phyloP scores from a whole-genome alignment of 2,329 filamentous ascomycete species.

The Ilyonectria destructans region DNA sequence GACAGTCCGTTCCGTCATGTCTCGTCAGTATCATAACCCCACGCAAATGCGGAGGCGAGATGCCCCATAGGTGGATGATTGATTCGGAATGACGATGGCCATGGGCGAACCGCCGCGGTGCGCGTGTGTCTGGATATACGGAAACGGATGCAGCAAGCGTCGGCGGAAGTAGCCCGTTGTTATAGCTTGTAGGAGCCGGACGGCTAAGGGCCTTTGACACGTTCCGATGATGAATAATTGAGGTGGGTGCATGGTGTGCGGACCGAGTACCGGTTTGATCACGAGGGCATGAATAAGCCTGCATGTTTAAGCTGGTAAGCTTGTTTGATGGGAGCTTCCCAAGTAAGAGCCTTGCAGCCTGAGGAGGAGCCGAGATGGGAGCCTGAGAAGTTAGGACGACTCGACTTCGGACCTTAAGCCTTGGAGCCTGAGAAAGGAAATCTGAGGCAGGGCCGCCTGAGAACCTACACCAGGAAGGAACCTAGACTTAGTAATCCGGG shows the following conservation, averaged over 20 bases:
- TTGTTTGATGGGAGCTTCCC: too few relatives aligned
- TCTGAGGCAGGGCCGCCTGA: not conserved
- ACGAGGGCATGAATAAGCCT: too few relatives aligned
- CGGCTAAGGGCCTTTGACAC: not conserved
- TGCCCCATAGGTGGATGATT: not conserved
- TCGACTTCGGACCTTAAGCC: not conserved
- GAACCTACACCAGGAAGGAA: too few relatives aligned
- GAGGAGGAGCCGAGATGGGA: too few relatives aligned
- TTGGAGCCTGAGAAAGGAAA: not conserved
- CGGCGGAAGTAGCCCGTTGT: slow-evolving; percentile 18
- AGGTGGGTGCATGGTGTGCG: not conserved
- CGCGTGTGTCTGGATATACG: not conserved
- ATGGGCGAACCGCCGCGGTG: not conserved
- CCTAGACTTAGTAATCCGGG: too few relatives aligned
- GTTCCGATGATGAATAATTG: not conserved
- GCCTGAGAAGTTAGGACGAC: not conserved
- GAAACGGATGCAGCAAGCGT: slow-evolving; percentile 19
- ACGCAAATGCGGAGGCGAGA: not conserved
- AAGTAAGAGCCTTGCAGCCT: too few relatives aligned
- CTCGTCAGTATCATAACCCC: not conserved
- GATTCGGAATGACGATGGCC: not conserved
- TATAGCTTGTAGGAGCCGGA: not conserved
- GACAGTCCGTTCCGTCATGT: not conserved
- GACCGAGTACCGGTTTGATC: too few relatives aligned
- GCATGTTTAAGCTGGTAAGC: too few relatives aligned